Conservation (phyloP, 2,329 filamentous ascomycete species). For the Aspergillus aculeatinus region DNA sequence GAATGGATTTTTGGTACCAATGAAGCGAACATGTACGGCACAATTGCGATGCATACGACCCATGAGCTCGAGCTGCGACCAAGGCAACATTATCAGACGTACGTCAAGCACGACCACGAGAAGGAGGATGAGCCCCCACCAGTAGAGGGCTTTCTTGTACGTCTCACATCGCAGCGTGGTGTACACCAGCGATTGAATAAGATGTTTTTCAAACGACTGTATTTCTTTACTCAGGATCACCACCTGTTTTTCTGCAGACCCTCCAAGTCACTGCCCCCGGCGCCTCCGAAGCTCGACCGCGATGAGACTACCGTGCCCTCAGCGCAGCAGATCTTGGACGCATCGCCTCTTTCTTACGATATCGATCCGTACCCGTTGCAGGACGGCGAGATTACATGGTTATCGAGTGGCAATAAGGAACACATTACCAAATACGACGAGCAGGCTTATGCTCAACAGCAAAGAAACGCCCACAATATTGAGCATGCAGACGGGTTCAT, state of each 20-base stretch:
- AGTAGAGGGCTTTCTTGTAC: constrained; percentile 65
- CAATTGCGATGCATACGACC: constrained; percentile 64
- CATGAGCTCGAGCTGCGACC: constrained; percentile 67
- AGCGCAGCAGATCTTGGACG: constrained; percentile 54
- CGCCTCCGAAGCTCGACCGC: constrained; percentile 55
- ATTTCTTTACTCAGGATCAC: constrained; percentile 64
- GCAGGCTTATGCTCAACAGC: constrained; percentile 59
- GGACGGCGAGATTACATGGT: constrained; percentile 57
- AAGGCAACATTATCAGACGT: constrained; percentile 63
- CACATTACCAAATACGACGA: constrained; percentile 54
- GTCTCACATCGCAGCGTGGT: constrained; percentile 64
- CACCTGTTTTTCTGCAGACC: constrained; percentile 63
- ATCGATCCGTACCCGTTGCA: constrained; percentile 61
- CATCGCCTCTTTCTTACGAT: constrained; percentile 61
- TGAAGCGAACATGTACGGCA: constrained; percentile 68
- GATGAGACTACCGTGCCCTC: constrained; percentile 51
- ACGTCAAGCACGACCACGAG: constrained; percentile 38
- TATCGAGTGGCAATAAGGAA: constrained; percentile 48
- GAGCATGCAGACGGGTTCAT: constrained; percentile 63
- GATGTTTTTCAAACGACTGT: constrained; percentile 64
- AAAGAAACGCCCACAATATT: constrained; percentile 59
- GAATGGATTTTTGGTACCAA: constrained; percentile 67
- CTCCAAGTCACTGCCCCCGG: constrained; percentile 58
- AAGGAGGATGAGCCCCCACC: constrained; percentile 59
- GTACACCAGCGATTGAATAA: constrained; percentile 58